A percentile compares a stretch with the other conserved stretches of the same genome.
Conservation (phyloP, 192 early-diverging fungal genomes). For the Spizellomyces punctatus region DNA sequence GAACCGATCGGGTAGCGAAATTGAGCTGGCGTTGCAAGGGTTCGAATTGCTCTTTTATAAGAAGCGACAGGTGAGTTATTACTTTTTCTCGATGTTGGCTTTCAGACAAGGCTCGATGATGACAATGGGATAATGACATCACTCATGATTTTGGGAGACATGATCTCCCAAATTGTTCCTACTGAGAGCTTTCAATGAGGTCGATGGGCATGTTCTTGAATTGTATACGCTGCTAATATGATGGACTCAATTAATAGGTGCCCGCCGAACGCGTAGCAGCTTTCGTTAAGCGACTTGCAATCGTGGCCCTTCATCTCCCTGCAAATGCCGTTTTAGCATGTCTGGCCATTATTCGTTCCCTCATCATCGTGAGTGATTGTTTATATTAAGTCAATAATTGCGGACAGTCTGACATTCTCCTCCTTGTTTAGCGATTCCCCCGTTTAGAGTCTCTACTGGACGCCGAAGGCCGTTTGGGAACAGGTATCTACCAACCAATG, state of each 20-base stretch:
- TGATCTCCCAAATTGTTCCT: conserved; percentile 8
- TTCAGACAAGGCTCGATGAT: background rate
- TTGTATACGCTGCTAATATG: background rate
- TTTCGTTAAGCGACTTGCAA: conserved; percentile 83
- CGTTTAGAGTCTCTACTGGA: conserved; percentile 64
- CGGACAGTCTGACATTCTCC: conserved; percentile 20
- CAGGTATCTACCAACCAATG: conserved; percentile 77
- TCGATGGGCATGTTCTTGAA: background rate
- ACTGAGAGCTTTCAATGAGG: background rate
- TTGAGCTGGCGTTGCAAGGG: conserved; percentile 79
- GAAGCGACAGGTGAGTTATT: conserved; percentile 50
- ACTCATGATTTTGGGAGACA: background rate
- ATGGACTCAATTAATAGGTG: conserved; percentile 47
- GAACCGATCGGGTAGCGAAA: conserved; percentile 57
- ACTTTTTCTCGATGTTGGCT: background rate
- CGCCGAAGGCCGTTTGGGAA: conserved; percentile 68
- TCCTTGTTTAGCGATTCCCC: conserved; percentile 58
- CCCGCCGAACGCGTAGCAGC: conserved; percentile 82
- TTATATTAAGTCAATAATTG: conserved; percentile 10
- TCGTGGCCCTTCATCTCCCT: conserved; percentile 74
- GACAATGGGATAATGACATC: conserved; percentile 5
- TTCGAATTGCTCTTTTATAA: conserved; percentile 88
- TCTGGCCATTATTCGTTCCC: conserved; percentile 62
- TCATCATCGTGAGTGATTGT: conserved; percentile 56
- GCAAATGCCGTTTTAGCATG: conserved; percentile 71